Evolutionary conservation across 2,329 filamentous ascomycete species (phyloP), one percentile per base, ranked within the genome.

Genomic region (Diaporthe sp.): DNA sequence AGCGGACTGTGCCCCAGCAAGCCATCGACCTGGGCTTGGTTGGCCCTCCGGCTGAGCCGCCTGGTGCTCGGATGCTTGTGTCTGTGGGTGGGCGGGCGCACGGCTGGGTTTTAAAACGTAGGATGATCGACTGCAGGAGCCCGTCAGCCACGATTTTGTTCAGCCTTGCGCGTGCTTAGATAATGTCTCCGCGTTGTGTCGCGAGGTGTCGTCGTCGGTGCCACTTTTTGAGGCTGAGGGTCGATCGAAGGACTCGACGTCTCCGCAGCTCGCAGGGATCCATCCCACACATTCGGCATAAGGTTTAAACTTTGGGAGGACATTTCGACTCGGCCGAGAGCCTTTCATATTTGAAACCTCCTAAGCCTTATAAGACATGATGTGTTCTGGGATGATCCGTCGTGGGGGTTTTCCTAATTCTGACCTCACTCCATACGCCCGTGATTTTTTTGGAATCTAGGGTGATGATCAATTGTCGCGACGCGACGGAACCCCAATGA

Each of bases 311-410:
- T 44, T 10, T 66, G 25, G 13, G 13, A 15, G 5, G 22, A 51
- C 44, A 37, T 8, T 5, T 51, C 13, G 12, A 37, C 63, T 66
- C 63, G 63, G 63, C 63, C 63, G 63, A 66, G 44, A 27, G 30
- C 5, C 63, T 39, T 39, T 66, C 63, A 66, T 66, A 66, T 37
- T 35, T 66, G 63, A 66, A 66, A 66, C 63, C 44, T 66, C 42
- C 63, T 66, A 66, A 66, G 63, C 63, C 63, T 30, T 66, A 32
- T n/a, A 66, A 32, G 44, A 51, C 30, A 66, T 7, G 30, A 27
- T 10, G 30, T 27, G 44, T 51, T 22, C 63, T 66, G 44, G 63
- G 44, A 66, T 66, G 32, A 66, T 37, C 61, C 63, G 44, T 66
- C 44, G 8, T 22, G 22, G 12, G 32, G 27, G 1, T 35, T 51